These are phyloP conservation scores for Lagenidium giganteum DNA, from an alignment of 352 stramenopile species.

Conservation along the genomic window DNA sequence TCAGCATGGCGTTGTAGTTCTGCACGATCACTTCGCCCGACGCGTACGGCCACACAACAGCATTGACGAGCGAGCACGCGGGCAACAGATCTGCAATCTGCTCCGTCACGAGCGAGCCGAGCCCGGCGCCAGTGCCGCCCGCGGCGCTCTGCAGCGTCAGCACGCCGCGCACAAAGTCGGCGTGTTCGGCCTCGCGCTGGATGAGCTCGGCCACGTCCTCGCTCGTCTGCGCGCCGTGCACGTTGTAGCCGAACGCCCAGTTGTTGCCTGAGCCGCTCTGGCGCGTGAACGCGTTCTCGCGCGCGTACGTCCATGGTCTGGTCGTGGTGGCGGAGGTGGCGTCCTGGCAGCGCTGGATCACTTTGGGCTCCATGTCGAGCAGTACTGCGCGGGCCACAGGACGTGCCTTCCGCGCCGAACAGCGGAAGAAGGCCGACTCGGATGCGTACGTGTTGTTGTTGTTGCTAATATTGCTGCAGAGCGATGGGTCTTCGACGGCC, in stretches of 20 bases:
- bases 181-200: constrained; percentile 52
- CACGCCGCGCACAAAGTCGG: constrained; percentile 64
- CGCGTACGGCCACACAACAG: constrained; percentile 79
- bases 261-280: constrained; percentile 79
- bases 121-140: constrained; percentile 80
- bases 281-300: constrained; percentile 37
- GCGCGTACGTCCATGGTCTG: constrained; percentile 43
- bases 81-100: constrained; percentile 58
- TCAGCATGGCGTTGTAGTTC: constrained; percentile 89
- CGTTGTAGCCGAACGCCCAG: constrained; percentile 64
- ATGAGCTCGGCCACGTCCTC: constrained; percentile 47
- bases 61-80: constrained; percentile 49
- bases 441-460: neutral
- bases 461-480: too few species aligned
- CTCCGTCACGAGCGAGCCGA: constrained; percentile 84
- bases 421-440: constrained; percentile 30
- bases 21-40: constrained; percentile 86
- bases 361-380: constrained; percentile 82
- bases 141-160: constrained; percentile 81
- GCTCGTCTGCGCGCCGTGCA: constrained; percentile 35
- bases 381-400: constrained; percentile 65
- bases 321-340: neutral
- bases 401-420: neutral
- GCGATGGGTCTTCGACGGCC: constrained; percentile 31
- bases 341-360: constrained; percentile 48